Base-by-base conservation (phyloP, 179 eudicot species). In the Gypsophila paniculata region DNA sequence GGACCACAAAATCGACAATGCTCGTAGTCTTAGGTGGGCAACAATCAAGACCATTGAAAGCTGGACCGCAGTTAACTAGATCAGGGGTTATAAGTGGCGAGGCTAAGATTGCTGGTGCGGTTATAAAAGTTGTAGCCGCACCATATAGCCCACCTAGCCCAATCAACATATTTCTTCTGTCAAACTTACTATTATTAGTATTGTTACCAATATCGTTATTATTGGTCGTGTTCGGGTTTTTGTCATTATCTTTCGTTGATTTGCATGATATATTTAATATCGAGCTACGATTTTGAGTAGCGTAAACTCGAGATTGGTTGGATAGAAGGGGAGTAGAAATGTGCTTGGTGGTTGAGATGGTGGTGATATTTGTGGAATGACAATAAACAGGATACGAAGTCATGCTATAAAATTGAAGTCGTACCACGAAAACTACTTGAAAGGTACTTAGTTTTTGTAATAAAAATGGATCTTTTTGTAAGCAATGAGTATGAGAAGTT, bases 71-170 rank as follows among this genome's bases (percentile, higher is more conserved):
- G 70, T 77, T 83, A 17, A 79, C 54, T 6, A 82, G 26, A 46
- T 84, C 84, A 0, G 90, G 90, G 21, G 87, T 83, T 1, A 72
- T 5, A 6, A 91, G 25, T 0, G 97, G 96, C 55, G 84, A 80
- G 0, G 93, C 89, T 0, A 73, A 38, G n/a, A 90, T 81, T 1
- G 21, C 1, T 0, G 78, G 82, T 12, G 68, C 61, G 18, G 71
- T 51, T n/a, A 76, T 70, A 9, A 86, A 59, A 10, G 77, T 76
- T 68, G 81, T 59, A 23, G 84, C 62, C 2, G 87, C 91, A 21
- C 90, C 86, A 42, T 79, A 88, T 10, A 84, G 78, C 0, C 97
- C 89, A 0, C 96, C 96, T 25, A 88, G 71, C 49, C 90, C 91
- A 51, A 87, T 65, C 1, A 90, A 80, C 44, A 90, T 9, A 19